These are phyloP conservation scores for Penicillium flavigenum DNA, from an alignment of 495 filamentous ascomycete species.

Conservation along the genomic window DNA sequence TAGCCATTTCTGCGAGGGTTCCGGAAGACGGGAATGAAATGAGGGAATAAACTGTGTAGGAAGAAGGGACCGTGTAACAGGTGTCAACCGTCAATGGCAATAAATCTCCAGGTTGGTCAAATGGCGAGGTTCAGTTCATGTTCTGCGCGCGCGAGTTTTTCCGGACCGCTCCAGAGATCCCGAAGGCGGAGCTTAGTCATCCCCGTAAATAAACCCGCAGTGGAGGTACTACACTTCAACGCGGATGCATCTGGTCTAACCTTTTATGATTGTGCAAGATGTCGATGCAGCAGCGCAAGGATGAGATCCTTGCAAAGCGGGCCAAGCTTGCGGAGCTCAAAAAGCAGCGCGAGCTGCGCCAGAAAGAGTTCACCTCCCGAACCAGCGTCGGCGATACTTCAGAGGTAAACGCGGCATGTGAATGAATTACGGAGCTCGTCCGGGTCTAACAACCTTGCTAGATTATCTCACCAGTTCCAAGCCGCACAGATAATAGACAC, in stretches of 20 bases:
- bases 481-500: constrained; percentile 66
- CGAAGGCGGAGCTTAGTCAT: constrained; percentile 9
- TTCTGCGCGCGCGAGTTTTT: constrained; percentile 51
- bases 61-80: constrained; percentile 37
- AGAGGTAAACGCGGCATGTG: constrained; percentile 41
- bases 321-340: constrained; percentile 95
- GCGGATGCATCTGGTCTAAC: constrained; percentile 16
- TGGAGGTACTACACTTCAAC: constrained; percentile 13
- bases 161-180: constrained; percentile 39
- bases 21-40: constrained; percentile 26
- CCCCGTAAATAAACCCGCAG: constrained; percentile 26
- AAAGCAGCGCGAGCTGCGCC: constrained; percentile 78
- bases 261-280: constrained; percentile 26
- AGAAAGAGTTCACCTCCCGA: constrained; percentile 66
- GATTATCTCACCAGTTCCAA: constrained; percentile 67
- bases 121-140: constrained; percentile 45
- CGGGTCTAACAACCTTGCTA: constrained; percentile 34
- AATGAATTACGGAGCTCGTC: constrained; percentile 20
- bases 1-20: constrained; percentile 43
- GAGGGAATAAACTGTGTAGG: constrained; percentile 27
- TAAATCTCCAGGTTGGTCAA: constrained; percentile 35
- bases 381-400: constrained; percentile 61
- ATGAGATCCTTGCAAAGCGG: constrained; percentile 91
- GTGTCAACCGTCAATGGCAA: constrained; percentile 47
- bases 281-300: constrained; percentile 78